These are phyloP conservation scores for Candida anutae DNA, from an alignment of 1,139 yeast genomes.

Conservation along the genomic window DNA sequence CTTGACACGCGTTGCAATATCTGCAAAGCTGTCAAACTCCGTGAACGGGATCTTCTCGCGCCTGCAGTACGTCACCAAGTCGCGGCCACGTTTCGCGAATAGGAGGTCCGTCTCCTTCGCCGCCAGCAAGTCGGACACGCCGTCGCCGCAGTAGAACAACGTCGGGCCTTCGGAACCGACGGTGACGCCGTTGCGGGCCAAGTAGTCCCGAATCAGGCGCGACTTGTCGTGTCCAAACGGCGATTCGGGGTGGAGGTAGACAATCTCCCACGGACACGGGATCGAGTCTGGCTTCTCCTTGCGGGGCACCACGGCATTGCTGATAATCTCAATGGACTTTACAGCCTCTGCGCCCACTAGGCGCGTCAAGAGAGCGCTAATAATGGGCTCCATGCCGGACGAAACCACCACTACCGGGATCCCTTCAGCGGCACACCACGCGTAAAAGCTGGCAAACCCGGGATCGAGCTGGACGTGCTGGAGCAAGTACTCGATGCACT, in stretches of 20 bases:
- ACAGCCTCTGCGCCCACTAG: slow-evolving; percentile 75
- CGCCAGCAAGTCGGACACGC: slow-evolving; percentile 90
- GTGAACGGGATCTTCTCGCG: slow-evolving; percentile 77
- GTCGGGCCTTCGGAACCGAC: slow-evolving; percentile 3
- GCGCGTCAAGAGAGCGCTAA: slow-evolving; percentile 62
- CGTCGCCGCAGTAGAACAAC: slow-evolving; percentile 92
- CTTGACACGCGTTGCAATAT: slow-evolving; percentile 46
- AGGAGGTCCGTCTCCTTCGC: slow-evolving; percentile 90
- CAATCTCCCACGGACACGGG: slow-evolving; percentile 94
- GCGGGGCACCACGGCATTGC: slow-evolving; percentile 65
- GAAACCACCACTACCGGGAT: slow-evolving; percentile 79
- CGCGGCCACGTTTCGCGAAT: slow-evolving; percentile 91
- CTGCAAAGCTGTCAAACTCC: slow-evolving; percentile 69
- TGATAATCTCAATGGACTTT: slow-evolving; percentile 65
- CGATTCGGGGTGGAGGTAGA: slow-evolving; percentile 72
- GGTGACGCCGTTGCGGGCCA: slow-evolving; percentile 29
- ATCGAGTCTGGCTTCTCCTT: slow-evolving; percentile 36
- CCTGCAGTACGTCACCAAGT: slow-evolving; percentile 76
- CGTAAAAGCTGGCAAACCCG: slow-evolving; percentile 75
- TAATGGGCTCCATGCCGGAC: slow-evolving; percentile 90
- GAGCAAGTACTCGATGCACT: slow-evolving; percentile 64
- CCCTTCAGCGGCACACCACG: slow-evolving; percentile 63
- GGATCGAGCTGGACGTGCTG: slow-evolving; percentile 72
- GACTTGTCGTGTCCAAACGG: slow-evolving; percentile 94
- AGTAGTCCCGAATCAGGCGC: slow-evolving; percentile 65